Evolutionary conservation across 208 protist species (phyloP), one percentile per base, ranked within the genome.

Genomic region (Trypanosoma boissoni): DNA sequence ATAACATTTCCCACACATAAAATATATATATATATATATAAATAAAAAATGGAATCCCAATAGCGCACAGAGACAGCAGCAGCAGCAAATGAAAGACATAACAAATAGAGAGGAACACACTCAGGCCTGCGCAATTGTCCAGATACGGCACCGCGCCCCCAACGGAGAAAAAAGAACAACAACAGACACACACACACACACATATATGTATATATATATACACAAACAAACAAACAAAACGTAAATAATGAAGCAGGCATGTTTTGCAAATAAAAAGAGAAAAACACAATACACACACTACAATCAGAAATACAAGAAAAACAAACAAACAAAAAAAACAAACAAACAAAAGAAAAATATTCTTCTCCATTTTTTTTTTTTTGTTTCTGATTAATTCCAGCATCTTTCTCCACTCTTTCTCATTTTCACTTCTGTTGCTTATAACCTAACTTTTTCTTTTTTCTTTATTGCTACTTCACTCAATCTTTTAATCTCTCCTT

Each of bases 331-430:
- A 37, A 32, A 43, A 27, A 3, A 16, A 32, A 14, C 20, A 49
- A 24, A 54, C 28, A 63, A 34, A 49, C 9, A 32, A 34, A 44
- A 53, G 46, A 48, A 5, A 9, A 7, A 49, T 72, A 1, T 32
- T 63, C 43, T 27, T 23, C 41, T 39, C 12, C 20, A n/a, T 54
- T 36, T 12, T 48, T 7, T 5, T 56, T 16, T 56, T 6, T 41
- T 28, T 57, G 23, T 29, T 54, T 31, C 5, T 45, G 12, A 1
- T 56, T 45, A 10, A 16, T 26, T 44, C 5, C 20, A 12, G 28
- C 3, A 9, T 23, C 45, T 27, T 1, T 41, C 16, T 9, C 20
- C 27, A 0, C 14, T 23, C 50, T 45, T 28, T 24, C 34, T 31
- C 26, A 24, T 9, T 23, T 49, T 31, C 39, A 49, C 55, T 49